Evolutionary conservation across 2,329 filamentous ascomycete species (phyloP).

Genomic region (Fusarium dimerum): DNA sequence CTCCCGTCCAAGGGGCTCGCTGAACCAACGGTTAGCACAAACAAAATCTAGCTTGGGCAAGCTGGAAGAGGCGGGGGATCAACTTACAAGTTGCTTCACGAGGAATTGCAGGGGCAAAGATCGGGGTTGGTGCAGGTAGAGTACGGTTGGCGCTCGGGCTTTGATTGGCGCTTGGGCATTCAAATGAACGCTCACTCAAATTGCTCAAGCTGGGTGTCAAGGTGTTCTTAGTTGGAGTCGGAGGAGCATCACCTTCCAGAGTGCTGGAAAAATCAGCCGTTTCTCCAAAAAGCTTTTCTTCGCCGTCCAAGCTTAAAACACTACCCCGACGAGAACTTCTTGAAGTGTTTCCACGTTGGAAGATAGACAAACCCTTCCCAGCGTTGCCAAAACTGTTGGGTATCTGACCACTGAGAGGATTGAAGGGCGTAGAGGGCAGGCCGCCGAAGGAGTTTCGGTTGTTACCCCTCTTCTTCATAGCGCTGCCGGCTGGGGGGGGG

Average conservation of each 20-base stretch:
- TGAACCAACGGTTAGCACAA: constrained; percentile 56
- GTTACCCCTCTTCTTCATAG: constrained; percentile 64
- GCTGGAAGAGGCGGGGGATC: constrained; percentile 28
- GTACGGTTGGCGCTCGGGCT: constrained; percentile 48
- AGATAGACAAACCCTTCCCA: constrained; percentile 66
- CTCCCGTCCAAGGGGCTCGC: constrained; percentile 63
- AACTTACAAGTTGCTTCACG: constrained; percentile 50
- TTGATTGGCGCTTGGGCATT: constrained; percentile 35
- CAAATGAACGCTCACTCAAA: constrained; percentile 41
- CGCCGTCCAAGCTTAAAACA: constrained; percentile 78
- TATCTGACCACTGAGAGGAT: constrained; percentile 51
- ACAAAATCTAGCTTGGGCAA: constrained; percentile 43
- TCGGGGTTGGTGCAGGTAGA: constrained; percentile 44
- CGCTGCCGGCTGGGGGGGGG: constrained; percentile 59
- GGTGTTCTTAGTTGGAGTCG: constrained; percentile 83
- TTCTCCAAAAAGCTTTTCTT: constrained; percentile 58
- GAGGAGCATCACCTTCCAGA: constrained; percentile 69
- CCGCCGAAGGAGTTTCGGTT: constrained; percentile 69
- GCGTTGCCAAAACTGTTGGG: constrained; percentile 55
- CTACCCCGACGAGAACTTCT: constrained; percentile 60
- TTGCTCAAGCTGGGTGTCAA: constrained; percentile 44
- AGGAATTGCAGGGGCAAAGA: constrained; percentile 38
- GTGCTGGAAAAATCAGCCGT: constrained; percentile 26
- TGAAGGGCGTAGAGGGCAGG: constrained; percentile 80
- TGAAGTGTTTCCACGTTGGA: constrained; percentile 55